Evolutionary conservation across 2,329 filamentous ascomycete species (phyloP).

Genomic region (Paracoccidioides brasiliensis): DNA sequence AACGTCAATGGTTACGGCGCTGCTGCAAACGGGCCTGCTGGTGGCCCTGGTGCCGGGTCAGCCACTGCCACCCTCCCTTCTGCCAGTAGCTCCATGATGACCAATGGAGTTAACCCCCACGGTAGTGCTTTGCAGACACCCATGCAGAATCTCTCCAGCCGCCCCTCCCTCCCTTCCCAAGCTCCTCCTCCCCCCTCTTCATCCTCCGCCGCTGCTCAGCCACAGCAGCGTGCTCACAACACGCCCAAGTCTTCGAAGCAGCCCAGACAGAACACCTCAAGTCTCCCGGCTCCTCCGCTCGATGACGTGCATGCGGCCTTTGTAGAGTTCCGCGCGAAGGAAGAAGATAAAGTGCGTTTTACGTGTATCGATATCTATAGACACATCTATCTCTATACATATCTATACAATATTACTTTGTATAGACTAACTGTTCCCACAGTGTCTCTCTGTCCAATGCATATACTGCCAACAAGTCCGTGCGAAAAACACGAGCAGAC

Average conservation of each 20-base stretch:
- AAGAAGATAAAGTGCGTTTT: slow-evolving; percentile 33
- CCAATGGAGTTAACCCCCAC: slow-evolving; percentile 33
- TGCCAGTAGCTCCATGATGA: slow-evolving; percentile 31
- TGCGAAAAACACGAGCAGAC: slow-evolving; percentile 39
- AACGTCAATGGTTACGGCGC: slow-evolving; percentile 31
- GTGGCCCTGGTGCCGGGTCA: slow-evolving; percentile 19
- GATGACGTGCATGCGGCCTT: slow-evolving; percentile 39
- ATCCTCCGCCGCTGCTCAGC: slow-evolving; percentile 19
- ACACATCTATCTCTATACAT: no score
- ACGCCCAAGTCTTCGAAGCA: slow-evolving; percentile 26
- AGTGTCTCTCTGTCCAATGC: slow-evolving; percentile 38
- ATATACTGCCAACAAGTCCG: slow-evolving; percentile 39
- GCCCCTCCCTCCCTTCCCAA: slow-evolving; percentile 28
- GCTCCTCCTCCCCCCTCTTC: slow-evolving; percentile 21
- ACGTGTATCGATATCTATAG: no score
- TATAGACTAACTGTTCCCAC: slow-evolving; percentile 1
- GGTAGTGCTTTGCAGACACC: slow-evolving; percentile 31
- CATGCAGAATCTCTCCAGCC: slow-evolving; percentile 27
- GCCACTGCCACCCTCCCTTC: slow-evolving; percentile 26
- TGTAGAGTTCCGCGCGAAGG: slow-evolving; percentile 36
- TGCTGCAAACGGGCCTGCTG: slow-evolving; percentile 27
- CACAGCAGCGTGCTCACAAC: slow-evolving; percentile 22
- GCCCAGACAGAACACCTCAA: slow-evolving; percentile 26
- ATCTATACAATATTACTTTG: neutral
- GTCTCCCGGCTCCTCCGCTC: slow-evolving; percentile 34